Conservation (phyloP, 495 filamentous ascomycete genomes). For the Friedmanniomyces endolithicus region DNA sequence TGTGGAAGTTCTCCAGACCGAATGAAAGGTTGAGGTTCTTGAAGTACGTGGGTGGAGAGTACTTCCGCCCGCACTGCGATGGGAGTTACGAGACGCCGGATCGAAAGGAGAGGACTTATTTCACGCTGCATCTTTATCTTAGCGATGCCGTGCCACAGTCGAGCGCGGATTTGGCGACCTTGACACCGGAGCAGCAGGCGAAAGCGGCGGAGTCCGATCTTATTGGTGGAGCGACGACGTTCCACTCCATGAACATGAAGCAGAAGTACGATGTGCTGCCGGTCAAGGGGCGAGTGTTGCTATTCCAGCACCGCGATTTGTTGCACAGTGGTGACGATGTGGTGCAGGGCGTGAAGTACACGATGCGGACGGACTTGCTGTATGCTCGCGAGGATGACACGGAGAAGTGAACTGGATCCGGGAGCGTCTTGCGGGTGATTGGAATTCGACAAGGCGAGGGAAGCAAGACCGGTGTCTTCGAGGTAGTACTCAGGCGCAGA, state of each 20-base stretch:
- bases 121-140: conserved; percentile 77
- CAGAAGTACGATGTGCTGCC: conserved; percentile 52
- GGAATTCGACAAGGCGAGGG: no score
- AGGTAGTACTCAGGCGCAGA: no score
- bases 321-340: conserved; percentile 68
- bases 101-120: conserved; percentile 46
- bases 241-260: conserved; percentile 38
- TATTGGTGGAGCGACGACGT: conserved; percentile 52
- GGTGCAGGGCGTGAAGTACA: conserved; percentile 58
- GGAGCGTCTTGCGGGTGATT: neutral
- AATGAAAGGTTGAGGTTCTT: conserved; percentile 76
- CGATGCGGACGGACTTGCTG: conserved; percentile 67
- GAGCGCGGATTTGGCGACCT: conserved; percentile 22
- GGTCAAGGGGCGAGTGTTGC: conserved; percentile 49
- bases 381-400: conserved; percentile 32
- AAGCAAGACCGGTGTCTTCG: no score
- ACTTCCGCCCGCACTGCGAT: conserved; percentile 70
- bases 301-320: conserved; percentile 58
- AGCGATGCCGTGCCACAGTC: conserved; percentile 44
- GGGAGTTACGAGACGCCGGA: conserved; percentile 51
- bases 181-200: neutral
- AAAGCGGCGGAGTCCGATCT: conserved; percentile 20
- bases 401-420: neutral
- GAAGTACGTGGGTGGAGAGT: conserved; percentile 62
- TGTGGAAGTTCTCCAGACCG: conserved; percentile 45